Evolutionary conservation across 1,284 basidiomycete genomes (phyloP).

Genomic region (Phylloboletellus chloephorus): DNA sequence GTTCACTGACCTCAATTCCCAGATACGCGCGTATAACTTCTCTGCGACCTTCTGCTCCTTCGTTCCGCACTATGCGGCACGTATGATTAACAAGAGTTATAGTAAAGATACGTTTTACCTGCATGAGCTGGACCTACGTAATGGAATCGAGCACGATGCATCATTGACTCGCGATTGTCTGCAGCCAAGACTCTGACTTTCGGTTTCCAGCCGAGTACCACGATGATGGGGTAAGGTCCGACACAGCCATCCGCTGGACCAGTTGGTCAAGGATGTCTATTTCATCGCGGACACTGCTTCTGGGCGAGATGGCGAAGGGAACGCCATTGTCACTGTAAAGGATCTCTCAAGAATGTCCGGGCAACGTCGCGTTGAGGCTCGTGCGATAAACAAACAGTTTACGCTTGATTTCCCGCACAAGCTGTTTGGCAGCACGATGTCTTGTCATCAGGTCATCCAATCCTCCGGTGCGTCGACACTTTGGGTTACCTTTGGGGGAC

Average conservation of each 20-base stretch:
- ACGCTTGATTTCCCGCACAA: constrained; percentile 45
- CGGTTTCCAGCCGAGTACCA: background rate
- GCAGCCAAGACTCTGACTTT: background rate
- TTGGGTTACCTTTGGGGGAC: constrained; percentile 57
- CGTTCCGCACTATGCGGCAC: constrained; percentile 52
- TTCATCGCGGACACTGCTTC: constrained; percentile 58
- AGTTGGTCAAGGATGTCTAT: constrained; percentile 43
- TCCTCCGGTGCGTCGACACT: constrained; percentile 46
- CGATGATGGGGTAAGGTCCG: constrained; percentile 46
- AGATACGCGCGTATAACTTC: constrained; percentile 60
- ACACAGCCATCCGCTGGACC: constrained; percentile 45
- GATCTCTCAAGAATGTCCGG: constrained; percentile 53
- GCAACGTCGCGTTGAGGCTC: constrained; percentile 53
- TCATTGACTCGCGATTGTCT: constrained; percentile 55
- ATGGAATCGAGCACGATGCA: constrained; percentile 74
- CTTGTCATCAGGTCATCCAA: constrained; percentile 22
- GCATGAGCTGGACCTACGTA: constrained; percentile 61
- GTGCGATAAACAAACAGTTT: constrained; percentile 49
- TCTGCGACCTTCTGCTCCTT: constrained; percentile 58
- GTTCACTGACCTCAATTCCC: constrained; percentile 49
- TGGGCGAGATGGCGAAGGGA: constrained; percentile 48
- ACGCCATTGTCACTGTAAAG: constrained; percentile 42
- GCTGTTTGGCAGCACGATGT: constrained; percentile 64
- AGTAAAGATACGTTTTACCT: constrained; percentile 57
- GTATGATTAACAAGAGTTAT: constrained; percentile 52